Evolutionary conservation across 495 filamentous ascomycete species (phyloP), one percentile per base, ranked within the genome.

Genomic region (Aspergillus sparsus): DNA sequence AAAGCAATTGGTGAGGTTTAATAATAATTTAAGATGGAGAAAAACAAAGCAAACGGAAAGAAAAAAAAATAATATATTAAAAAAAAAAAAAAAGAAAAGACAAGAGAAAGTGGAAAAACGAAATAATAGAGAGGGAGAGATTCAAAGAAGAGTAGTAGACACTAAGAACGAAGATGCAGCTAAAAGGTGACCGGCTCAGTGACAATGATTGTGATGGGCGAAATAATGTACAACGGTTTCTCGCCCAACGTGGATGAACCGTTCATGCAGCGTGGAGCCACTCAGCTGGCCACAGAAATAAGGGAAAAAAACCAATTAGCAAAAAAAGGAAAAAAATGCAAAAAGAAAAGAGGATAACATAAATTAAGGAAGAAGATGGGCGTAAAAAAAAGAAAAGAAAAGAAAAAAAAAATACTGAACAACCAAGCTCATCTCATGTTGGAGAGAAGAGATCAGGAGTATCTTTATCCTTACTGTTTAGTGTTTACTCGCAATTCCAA

Each of bases 231-330:
- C 53, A 62, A 63, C 58, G 58, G 58, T 45, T 53, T 59, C 54
- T 51, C 57, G 46, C 39, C 60, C 50, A 58, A 58, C 33, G 49
- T 57, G 52, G 58, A 62, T 60, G 62, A 60, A 60, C 58, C 41
- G 62, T 63, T 68, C 60, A 57, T 63, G 54, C 63, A 53, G 61
- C 57, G 62, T 61, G 66, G 66, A 68, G 63, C 49, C 13, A 39
- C 55, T 42, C 37, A 49, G 44, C 54, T 55, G 57, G 56, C 45
- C 50, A 52, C 52, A 39, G 21, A 31, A 41, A 36, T 50, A 36
- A 57, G 35, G 46, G 16, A 47, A 63, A 47, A 21, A 7, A 55
- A 49, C 16, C 41, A 59, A n/a, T 45, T 46, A 44, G 37, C n/a
- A 50, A 59, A 12, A 55, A 42, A 31, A 55, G 18, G 35, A 57